These are phyloP conservation scores for Aspergillus sclerotioniger DNA, from an alignment of 495 filamentous ascomycete genomes.

Conservation along the genomic window DNA sequence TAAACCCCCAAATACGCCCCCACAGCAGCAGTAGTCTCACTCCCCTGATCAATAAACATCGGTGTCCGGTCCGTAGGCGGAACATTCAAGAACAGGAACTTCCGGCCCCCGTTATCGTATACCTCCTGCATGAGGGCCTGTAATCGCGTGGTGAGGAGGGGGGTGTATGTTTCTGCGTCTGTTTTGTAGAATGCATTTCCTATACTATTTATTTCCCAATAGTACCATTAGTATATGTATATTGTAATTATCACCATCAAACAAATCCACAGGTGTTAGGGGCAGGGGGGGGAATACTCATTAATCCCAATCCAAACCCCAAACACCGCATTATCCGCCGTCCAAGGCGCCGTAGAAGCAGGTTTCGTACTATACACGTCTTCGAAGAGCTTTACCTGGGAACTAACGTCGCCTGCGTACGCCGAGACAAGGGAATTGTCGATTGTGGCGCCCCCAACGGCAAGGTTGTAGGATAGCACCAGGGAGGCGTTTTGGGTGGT, in stretches of 20 bases:
- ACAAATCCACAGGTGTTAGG: too few species aligned
- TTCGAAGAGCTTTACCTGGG: constrained; percentile 32
- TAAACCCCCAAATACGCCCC: constrained; percentile 33
- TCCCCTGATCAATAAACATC: constrained; percentile 35
- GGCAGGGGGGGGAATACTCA: constrained; percentile 43
- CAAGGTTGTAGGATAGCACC: constrained; percentile 55
- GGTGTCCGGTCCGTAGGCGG: constrained; percentile 70
- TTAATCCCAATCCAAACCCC: constrained; percentile 79
- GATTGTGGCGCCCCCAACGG: constrained; percentile 56
- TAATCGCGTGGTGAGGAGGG: constrained; percentile 58
- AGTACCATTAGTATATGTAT: too few species aligned
- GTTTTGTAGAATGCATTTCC: constrained; percentile 60
- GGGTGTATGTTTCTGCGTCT: constrained; percentile 43
- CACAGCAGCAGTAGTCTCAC: constrained; percentile 21
- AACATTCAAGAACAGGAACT: constrained; percentile 73
- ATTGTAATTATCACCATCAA: too few species aligned
- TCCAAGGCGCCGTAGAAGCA: constrained; percentile 57
- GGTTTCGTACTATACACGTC: constrained; percentile 30
- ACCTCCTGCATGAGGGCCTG: constrained; percentile 52
- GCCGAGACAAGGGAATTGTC: constrained; percentile 44
- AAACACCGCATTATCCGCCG: constrained; percentile 58
- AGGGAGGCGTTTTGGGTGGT: constrained; percentile 52
- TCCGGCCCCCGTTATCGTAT: constrained; percentile 64
- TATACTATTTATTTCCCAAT: constrained; percentile 37
- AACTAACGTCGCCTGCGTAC: constrained; percentile 26